Evolutionary conservation across 2,329 filamentous ascomycete species (phyloP), one percentile per base, ranked within the genome.

Genomic region (Penicillium hesseltinei): DNA sequence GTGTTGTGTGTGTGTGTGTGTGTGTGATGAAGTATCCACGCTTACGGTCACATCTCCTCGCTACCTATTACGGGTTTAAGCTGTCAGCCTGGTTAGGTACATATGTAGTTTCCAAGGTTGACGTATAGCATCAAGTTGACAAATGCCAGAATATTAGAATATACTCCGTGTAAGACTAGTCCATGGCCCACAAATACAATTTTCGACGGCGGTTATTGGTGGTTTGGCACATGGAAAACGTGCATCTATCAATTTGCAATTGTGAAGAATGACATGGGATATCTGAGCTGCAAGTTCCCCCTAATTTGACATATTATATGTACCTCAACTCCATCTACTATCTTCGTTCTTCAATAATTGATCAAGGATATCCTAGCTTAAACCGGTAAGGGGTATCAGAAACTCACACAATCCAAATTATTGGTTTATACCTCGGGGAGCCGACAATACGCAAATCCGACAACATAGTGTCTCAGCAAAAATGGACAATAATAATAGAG

Each of bases 31-130:
- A 23, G 45, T 33, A 31, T 47, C 45, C 54, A 54, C 48, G 45
- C 44, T 59, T 55, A 50, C 54, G 27, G 57, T 63, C 60, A 61
- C 56, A 57, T 61, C 53, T 54, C 55, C 55, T 44, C 54, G 51
- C 54, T 42, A 23, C 23, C 39, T 25, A 33, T 33, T 43, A 44
- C 40, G 17, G 40, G 23, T 29, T 17, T 4, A 11, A 35, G 44
- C 19, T 25, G 45, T 27, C 33, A 46, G 10, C 27, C 19, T 51
- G n/a, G 11, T 50, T 31, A 40, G 35, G 21, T 50, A 25, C 43
- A 42, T 47, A 19, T 44, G 29, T 36, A 19, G 39, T 23, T 33
- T 33, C 31, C 31, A 33, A 29, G 38, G 36, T 44, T 25, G 15
- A 45, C 8, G 11, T 10, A 33, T 23, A 33, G 3, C 38, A 31